phyloP scores from a whole-genome alignment of 495 filamentous ascomycete species.

The Podospora didyma region DNA sequence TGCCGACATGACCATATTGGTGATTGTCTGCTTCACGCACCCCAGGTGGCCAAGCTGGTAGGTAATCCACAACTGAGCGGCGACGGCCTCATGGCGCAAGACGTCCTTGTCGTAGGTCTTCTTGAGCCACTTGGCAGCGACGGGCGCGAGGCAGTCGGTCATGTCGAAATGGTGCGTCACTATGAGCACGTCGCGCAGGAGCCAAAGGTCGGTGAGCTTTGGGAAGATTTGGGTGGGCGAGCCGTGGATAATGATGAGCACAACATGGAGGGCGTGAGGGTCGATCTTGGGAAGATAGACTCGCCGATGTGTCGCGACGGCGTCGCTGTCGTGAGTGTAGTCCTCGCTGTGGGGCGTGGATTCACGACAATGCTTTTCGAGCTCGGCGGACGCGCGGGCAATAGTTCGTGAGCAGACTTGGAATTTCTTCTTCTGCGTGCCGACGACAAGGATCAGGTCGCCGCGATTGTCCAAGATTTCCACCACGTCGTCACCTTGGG shows the following conservation, averaged over 20 bases:
- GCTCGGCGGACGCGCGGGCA: background rate
- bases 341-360: background rate
- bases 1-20: background rate
- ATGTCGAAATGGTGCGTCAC: conserved; percentile 5
- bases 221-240: background rate
- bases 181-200: conserved; percentile 6
- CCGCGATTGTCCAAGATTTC: background rate
- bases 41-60: conserved; percentile 5
- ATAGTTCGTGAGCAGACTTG: conserved; percentile 10
- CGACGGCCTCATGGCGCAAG: background rate
- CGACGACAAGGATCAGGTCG: conserved; percentile 5
- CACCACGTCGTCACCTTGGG: background rate
- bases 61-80: conserved; percentile 5
- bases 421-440: background rate
- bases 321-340: too few species aligned
- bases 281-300: background rate
- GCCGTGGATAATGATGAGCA: conserved; percentile 1
- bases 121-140: conserved; percentile 6
- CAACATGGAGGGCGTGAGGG: background rate
- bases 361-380: background rate
- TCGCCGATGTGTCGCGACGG: background rate
- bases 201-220: background rate
- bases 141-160: conserved; percentile 1
- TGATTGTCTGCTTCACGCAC: conserved; percentile 11
- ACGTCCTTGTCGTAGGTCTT: background rate